Conservation (phyloP, 441 rosid genomes). For the Gossypium gossypioides region DNA sequence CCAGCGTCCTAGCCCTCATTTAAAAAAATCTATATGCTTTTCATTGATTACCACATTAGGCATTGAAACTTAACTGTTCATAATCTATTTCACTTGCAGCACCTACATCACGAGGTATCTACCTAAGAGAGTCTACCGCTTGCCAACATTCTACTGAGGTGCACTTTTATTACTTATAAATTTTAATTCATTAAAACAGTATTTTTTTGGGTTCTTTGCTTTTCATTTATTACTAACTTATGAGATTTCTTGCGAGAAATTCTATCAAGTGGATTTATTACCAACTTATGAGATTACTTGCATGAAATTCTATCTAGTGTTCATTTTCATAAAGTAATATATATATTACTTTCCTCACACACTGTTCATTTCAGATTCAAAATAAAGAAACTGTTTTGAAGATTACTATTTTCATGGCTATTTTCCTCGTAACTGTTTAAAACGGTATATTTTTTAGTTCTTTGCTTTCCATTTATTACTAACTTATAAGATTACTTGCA, state of each 20-base stretch:
- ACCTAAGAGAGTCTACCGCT: constrained; percentile 71
- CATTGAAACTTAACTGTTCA: constrained; percentile 2
- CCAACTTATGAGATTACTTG: not conserved
- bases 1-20: not conserved
- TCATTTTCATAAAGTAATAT: not conserved
- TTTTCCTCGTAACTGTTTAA: not conserved
- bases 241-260: not conserved
- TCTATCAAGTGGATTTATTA: not conserved
- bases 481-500: not conserved
- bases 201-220: not conserved
- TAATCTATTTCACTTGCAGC: constrained; percentile 40
- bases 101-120: constrained; percentile 73
- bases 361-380: not conserved
- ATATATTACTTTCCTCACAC: not conserved
- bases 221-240: not conserved
- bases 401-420: not conserved
- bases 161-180: constrained; percentile 20
- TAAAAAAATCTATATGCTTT: not conserved
- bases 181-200: not conserved
- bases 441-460: not conserved
- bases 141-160: constrained; percentile 79
- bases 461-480: not conserved
- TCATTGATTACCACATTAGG: not conserved
- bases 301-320: not conserved
- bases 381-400: not conserved